Evolutionary conservation across 495 filamentous ascomycete species (phyloP).

Genomic region (Coniosporium apollinis): DNA sequence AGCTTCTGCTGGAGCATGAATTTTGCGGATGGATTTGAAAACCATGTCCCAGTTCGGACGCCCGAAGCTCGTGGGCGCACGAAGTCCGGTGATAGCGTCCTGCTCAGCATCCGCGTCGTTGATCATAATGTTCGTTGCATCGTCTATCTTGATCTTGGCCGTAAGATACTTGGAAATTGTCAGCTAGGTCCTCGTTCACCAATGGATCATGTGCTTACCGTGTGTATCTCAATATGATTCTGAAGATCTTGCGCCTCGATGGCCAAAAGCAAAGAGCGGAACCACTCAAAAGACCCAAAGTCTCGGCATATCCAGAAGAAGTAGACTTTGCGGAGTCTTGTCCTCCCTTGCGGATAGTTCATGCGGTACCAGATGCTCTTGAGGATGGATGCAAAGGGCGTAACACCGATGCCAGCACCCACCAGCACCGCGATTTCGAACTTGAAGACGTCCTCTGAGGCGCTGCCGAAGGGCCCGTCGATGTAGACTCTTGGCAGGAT

Average conservation of each 20-base stretch:
- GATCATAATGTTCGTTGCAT: constrained; percentile 72
- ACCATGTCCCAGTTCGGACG: constrained; percentile 70
- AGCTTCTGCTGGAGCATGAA: constrained; percentile 52
- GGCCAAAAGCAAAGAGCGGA: constrained; percentile 57
- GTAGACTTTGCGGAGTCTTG: constrained; percentile 59
- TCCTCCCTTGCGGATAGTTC: constrained; percentile 63
- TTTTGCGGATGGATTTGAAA: constrained; percentile 55
- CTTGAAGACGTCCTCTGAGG: constrained; percentile 63
- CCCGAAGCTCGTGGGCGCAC: constrained; percentile 62
- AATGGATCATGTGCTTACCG: constrained; percentile 17
- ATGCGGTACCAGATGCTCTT: constrained; percentile 82
- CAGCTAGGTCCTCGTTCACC: constrained; percentile 2
- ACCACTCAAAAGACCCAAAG: constrained; percentile 70
- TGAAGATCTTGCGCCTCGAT: constrained; percentile 74
- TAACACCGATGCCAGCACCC: constrained; percentile 59
- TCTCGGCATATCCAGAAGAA: constrained; percentile 77
- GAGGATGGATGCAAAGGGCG: constrained; percentile 59
- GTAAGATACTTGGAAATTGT: constrained; percentile 39
- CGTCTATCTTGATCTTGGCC: constrained; percentile 61
- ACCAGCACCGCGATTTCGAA: constrained; percentile 54
- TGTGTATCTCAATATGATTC: constrained; percentile 57
- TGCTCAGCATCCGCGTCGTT: constrained; percentile 66
- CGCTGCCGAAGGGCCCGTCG: constrained; percentile 64
- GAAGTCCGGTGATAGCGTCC: constrained; percentile 58
- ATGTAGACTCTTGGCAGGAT: constrained; percentile 60